These are phyloP conservation scores for Boletales sp. DNA, from an alignment of 768 basidiomycete genomes.

Conservation along the genomic window DNA sequence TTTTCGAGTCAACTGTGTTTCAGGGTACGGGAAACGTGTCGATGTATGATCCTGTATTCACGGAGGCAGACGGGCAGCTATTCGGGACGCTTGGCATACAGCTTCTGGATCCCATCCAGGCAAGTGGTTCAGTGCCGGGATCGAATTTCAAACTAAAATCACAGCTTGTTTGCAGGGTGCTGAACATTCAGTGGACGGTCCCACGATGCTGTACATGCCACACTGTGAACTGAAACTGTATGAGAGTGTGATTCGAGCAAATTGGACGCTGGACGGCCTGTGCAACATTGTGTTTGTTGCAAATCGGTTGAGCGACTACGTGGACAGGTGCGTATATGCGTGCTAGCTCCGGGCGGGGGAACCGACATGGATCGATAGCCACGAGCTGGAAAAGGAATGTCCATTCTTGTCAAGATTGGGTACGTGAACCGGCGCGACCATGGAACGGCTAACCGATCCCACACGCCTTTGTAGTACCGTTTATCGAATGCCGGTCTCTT, in stretches of 20 bases:
- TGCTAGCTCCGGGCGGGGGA: not conserved
- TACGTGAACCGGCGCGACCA: conserved; percentile 29
- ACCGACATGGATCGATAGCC: too few relatives aligned
- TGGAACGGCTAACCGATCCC: not conserved
- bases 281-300: conserved; percentile 54
- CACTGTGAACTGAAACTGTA: conserved; percentile 74
- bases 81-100: conserved; percentile 39
- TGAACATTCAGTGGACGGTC: conserved; percentile 30
- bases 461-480: conserved; percentile 39
- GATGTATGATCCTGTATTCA: conserved; percentile 74
- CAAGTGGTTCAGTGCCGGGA: conserved; percentile 34
- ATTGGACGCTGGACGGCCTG: conserved; percentile 51
- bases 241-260: conserved; percentile 58
- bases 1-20: not conserved
- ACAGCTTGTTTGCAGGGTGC: conserved; percentile 27
- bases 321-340: conserved; percentile 50
- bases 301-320: conserved; percentile 64
- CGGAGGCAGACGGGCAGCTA: conserved; percentile 52
- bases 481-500: conserved; percentile 45
- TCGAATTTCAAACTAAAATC: conserved; percentile 8
- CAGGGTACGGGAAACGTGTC: conserved; percentile 50
- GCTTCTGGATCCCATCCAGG: conserved; percentile 44
- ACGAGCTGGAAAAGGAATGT: conserved; percentile 44
- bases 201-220: conserved; percentile 74
- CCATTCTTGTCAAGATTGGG: conserved; percentile 55